These are phyloP conservation scores for Omphalotus guepiniiformis DNA, from an alignment of 768 basidiomycete genomes.

Conservation along the genomic window DNA sequence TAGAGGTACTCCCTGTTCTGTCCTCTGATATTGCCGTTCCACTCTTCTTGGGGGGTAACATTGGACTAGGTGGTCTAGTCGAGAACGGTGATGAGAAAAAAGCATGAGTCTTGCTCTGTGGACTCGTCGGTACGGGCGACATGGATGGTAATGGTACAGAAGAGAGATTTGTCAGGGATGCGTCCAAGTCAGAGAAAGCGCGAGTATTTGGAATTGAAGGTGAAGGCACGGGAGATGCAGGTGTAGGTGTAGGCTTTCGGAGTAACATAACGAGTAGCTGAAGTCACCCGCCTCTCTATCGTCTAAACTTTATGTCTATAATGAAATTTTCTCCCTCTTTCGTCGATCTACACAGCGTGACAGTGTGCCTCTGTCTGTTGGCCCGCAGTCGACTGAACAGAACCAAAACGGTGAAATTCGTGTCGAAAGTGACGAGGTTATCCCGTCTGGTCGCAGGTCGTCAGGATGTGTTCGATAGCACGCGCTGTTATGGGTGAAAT, in stretches of 20 bases:
- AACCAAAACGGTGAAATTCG: too few species aligned
- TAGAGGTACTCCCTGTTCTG: not conserved
- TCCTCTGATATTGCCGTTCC: not conserved
- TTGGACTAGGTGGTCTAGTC: slow-evolving; percentile 28
- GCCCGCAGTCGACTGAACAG: too few species aligned
- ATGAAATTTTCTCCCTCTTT: too few species aligned
- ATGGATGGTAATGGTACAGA: not conserved
- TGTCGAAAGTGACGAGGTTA: too few species aligned
- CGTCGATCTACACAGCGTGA: too few species aligned
- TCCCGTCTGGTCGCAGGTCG: too few species aligned
- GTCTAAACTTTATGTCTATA: too few species aligned
- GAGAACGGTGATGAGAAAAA: slow-evolving; percentile 45
- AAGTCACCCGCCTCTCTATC: too few species aligned
- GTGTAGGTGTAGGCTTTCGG: slow-evolving; percentile 1
- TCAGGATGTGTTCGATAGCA: too few species aligned
- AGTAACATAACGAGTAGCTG: slow-evolving; percentile 7
- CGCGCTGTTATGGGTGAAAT: too few species aligned
- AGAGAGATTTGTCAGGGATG: not conserved
- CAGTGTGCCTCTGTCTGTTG: too few species aligned
- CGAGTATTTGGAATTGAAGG: not conserved
- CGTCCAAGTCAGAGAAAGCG: slow-evolving; percentile 4
- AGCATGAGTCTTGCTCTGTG: slow-evolving; percentile 37
- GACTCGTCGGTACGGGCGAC: slow-evolving; percentile 1
- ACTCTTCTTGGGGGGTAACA: not conserved
- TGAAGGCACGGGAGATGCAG: slow-evolving; percentile 2